Evolutionary conservation across 2,329 filamentous ascomycete species (phyloP), one percentile per base, ranked within the genome.

Genomic region (Colletotrichum agaves): DNA sequence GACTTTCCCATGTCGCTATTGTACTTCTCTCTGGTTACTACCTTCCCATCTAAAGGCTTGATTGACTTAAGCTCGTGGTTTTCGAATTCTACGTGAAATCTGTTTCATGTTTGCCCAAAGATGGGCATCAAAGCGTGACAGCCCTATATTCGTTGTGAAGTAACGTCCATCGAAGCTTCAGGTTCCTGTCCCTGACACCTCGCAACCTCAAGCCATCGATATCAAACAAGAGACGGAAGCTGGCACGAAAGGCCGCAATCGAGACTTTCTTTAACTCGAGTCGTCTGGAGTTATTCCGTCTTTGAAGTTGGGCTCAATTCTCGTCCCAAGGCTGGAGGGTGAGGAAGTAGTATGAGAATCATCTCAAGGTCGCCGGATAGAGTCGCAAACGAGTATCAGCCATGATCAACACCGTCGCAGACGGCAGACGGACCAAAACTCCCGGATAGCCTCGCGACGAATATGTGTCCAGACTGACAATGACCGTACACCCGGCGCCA

Each of bases 41-140:
- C 33, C 33, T 60, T 60, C 33, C 31, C 31, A 49, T 61, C 47
- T 61, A 70, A 73, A 74, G 67, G 71, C 72, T 74, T 74, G 72
- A 71, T 74, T 72, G 70, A 72, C 71, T 74, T 70, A 64, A 71
- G 43, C 62, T 67, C 66, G 46, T 46, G 61, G 61, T 68, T 50
- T 58, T 53, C 23, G 21, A 33, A 31, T 35, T 43, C 61, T 17
- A 43, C 15, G 35, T 65, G 61, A 31, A 15, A 56, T 47, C 41
- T 6, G 65, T 68, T 68, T 68, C 65, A 68, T 43, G 55, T 60
- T 46, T 53, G 55, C 47, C 65, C 53, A 65, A 65, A 58, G 39
- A 50, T 39, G 35, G 49, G 46, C 33, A 44, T 65, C 65, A 65
- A 60, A 60, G 61, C 65, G 61, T 46, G 17, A 41, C 65, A 65